Conservation (phyloP, 345 rosid species). For the Lagerstroemia speciosa region DNA sequence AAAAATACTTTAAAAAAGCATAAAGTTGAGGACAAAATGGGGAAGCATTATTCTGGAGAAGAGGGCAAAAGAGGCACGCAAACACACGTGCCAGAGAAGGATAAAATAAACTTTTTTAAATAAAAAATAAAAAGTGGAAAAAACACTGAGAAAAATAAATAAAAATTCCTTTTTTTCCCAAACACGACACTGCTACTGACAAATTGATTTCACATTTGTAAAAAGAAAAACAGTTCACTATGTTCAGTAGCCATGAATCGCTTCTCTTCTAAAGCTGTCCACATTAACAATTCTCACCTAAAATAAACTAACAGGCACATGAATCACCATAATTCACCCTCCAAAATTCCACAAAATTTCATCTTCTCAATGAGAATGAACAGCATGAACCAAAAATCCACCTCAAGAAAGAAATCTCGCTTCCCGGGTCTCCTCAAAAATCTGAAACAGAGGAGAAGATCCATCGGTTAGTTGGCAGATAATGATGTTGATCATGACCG, state of each 20-base stretch:
- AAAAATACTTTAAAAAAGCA: background rate
- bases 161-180: background rate
- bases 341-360: background rate
- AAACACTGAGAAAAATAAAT: background rate
- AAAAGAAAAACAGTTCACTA: background rate
- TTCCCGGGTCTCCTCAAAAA: background rate
- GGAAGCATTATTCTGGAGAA: slow-evolving; percentile 18
- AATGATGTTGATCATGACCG: background rate
- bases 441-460: slow-evolving; percentile 4
- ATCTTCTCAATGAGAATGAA: slow-evolving; percentile 4
- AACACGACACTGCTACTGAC: background rate
- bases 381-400: slow-evolving; percentile 2
- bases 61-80: slow-evolving; percentile 12
- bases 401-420: background rate
- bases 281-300: background rate
- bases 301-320: background rate
- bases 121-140: background rate
- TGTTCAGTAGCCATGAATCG: background rate
- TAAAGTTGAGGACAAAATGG: slow-evolving; percentile 14
- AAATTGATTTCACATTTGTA: slow-evolving; percentile 1
- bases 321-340: background rate
- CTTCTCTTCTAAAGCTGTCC: background rate
- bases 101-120: background rate
- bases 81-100: slow-evolving; percentile 22
- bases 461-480: background rate